Evolutionary conservation across 2,329 filamentous ascomycete species (phyloP).

Genomic region (Neonectria magnoliae): DNA sequence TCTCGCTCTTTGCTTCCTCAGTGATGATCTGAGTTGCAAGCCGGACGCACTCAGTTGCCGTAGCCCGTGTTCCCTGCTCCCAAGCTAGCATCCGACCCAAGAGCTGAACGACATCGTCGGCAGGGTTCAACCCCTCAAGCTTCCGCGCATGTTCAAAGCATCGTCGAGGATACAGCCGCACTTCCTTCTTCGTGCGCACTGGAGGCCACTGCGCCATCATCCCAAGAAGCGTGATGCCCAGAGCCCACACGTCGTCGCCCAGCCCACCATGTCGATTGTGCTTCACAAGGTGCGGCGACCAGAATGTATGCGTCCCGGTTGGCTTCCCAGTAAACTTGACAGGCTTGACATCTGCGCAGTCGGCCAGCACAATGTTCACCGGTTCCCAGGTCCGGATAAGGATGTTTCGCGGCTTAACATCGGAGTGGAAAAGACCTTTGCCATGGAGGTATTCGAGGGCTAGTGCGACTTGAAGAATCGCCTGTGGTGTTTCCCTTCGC

Average conservation of each 20-base stretch:
- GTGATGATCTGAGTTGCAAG: conserved; percentile 21
- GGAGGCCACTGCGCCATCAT: conserved; percentile 45
- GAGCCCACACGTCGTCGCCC: conserved; percentile 49
- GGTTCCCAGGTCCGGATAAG: conserved; percentile 42
- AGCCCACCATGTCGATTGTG: conserved; percentile 32
- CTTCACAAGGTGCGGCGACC: conserved; percentile 44
- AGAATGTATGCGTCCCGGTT: conserved; percentile 42
- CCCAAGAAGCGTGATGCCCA: conserved; percentile 45
- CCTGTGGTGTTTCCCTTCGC: conserved; percentile 30
- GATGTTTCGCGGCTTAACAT: conserved; percentile 48
- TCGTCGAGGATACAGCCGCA: conserved; percentile 35
- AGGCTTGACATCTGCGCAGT: conserved; percentile 45
- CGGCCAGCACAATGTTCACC: conserved; percentile 44
- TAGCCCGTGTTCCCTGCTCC: conserved; percentile 31
- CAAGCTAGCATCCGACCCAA: conserved; percentile 34
- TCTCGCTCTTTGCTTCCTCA: not conserved
- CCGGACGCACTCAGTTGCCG: conserved; percentile 34
- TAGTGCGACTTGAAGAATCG: conserved; percentile 36
- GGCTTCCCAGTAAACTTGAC: conserved; percentile 21
- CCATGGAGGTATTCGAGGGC: conserved; percentile 44
- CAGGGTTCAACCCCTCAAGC: conserved; percentile 40
- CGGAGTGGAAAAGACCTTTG: conserved; percentile 39
- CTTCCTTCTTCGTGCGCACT: conserved; percentile 26
- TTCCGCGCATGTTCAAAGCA: conserved; percentile 39
- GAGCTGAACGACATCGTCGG: conserved; percentile 37